Conservation (phyloP, 2,329 filamentous ascomycete species). For the Orbilia brochopaga region DNA sequence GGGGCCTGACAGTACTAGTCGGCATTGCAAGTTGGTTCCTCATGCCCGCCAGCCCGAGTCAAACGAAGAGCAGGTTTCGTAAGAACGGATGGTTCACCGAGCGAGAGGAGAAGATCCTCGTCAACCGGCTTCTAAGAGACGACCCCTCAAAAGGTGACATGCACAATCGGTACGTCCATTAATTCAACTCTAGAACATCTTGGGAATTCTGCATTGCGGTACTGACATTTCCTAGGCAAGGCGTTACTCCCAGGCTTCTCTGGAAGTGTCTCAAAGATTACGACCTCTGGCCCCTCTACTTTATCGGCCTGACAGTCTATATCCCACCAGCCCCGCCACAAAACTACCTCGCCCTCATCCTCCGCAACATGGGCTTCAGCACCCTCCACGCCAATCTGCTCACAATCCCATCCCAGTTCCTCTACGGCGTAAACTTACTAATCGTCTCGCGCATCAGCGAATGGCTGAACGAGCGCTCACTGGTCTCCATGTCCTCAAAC, state of each 20-base stretch:
- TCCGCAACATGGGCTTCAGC: conserved; percentile 60
- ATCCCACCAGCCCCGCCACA: conserved; percentile 60
- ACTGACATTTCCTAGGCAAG: too few relatives aligned
- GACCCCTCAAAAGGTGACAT: conserved; percentile 63
- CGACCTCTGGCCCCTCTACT: conserved; percentile 58
- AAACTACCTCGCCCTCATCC: conserved; percentile 61
- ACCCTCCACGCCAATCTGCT: conserved; percentile 62
- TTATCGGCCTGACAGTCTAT: conserved; percentile 57
- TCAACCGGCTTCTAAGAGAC: conserved; percentile 65
- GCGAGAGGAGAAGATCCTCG: conserved; percentile 67
- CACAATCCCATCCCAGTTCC: conserved; percentile 60
- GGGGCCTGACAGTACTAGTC: conserved; percentile 56
- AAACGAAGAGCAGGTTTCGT: conserved; percentile 55
- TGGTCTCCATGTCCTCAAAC: conserved; percentile 61
- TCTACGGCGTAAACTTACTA: conserved; percentile 61
- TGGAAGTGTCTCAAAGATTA: conserved; percentile 57
- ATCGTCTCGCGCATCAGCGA: conserved; percentile 61
- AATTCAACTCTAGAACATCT: conserved; percentile 55
- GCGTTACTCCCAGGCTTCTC: conserved; percentile 55
- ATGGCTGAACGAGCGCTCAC: conserved; percentile 60
- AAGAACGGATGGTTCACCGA: conserved; percentile 67
- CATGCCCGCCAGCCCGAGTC: conserved; percentile 66
- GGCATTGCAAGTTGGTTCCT: conserved; percentile 64
- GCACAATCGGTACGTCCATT: conserved; percentile 49
- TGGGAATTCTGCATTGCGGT: too few relatives aligned